Evolutionary conservation across 805 yeast genomes (phyloP), one percentile per base, ranked within the genome.

Genomic region (Huiozyma naganishii): DNA sequence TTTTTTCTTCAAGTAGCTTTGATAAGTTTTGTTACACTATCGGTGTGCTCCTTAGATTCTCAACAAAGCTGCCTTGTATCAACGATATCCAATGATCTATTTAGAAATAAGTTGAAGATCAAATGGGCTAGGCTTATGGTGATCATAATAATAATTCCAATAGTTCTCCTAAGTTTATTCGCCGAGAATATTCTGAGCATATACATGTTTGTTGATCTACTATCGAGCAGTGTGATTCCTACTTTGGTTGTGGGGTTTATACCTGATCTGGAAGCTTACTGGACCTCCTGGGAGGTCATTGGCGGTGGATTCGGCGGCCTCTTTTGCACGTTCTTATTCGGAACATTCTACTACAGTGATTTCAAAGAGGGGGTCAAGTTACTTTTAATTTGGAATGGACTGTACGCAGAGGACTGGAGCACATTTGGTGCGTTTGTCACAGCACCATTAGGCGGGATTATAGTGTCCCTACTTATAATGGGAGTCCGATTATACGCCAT

Each of bases 361-460:
- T 90, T 95, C 7, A 62, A 65, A 42, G 84, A 79, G 47, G 97
- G 96, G 53, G 96, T 83, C 12, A 72, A 72, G 48, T 70, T 89
- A 41, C 65, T 89, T 42, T 67, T 89, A 46, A 70, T 89, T 42
- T 76, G 80, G 77, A 79, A 83, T 54, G 96, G 97, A 37, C 66
- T 89, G 28, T 89, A 89, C 56, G 68, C 72, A 48, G 74, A 72
- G 41, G 96, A 89, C 58, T 89, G 96, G 96, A 85, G 94, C 54
- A 80, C 95, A 0, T 89, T 89, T 66, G 97, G 95, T 27, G 95
- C 96, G 1, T 89, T 89, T 64, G 90, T 84, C 6, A 83, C 81
- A 48, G 92, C 96, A 1, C 96, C 96, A 6, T 71, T 80, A 36
- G 94, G 90, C 28, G 87, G 90, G 8, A 50, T 88, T 2, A 48